Base-by-base conservation (phyloP, 1,284 basidiomycete species). In the Spongispora temasekensis region DNA sequence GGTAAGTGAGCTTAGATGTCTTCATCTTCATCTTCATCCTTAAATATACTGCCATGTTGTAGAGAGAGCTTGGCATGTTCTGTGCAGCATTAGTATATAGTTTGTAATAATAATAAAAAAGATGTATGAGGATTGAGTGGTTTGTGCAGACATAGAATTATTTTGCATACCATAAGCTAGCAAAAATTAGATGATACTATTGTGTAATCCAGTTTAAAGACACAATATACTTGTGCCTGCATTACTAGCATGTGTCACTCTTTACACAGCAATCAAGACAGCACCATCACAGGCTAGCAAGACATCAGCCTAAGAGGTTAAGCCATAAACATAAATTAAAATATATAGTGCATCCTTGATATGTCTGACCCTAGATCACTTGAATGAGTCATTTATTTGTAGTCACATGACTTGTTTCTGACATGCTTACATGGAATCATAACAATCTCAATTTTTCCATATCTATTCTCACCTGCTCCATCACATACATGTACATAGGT, bases 371-470 rank as follows among this genome's bases (percentile, higher is more conserved):
- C 37, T 40, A n/a, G n/a, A n/a, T n/a, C n/a, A n/a, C n/a, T 34
- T 8, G 32, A 15, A 34, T 34, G 32, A 8, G 32, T 34, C 32
- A 34, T 34, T 8, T 34, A 15, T n/a, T n/a, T 56, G 28, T 62
- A 92, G 92, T 92, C 31, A 90, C 92, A 9, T 84, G 93, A 32
- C 81, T 94, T 62, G 83, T 93, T 12, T 91, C 91, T 15, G 90
- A 93, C 68, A 83, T 90, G 3, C 77, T 95, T 21, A 84, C 88
- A n/a, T 80, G 86, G 54, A 89, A 92, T 71, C 80, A 82, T 25
- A 77, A 87, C 63, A 79, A 90, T 62, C 81, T 84, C 0, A 76
- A 86, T 55, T 94, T 93, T 65, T 83, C 89, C 65, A 79, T 95
- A 21, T 84, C 84, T 17, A 77, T 95, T 4, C 75, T 89, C 51